Evolutionary conservation across 495 filamentous ascomycete genomes (phyloP).

Genomic region (Trichocladium antarcticum): DNA sequence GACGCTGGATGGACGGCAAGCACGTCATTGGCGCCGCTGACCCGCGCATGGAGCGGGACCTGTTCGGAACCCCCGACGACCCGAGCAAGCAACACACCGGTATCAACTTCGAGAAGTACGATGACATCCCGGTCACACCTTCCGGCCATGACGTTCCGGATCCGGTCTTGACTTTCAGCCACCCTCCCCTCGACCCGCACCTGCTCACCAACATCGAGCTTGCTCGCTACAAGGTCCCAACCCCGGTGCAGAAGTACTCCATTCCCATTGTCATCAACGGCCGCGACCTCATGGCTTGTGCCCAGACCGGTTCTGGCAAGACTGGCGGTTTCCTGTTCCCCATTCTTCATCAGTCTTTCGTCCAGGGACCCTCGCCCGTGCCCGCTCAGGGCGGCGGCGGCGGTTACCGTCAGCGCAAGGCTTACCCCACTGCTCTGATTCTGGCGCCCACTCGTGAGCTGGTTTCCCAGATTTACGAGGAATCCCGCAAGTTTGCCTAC

Average conservation of each 20-base stretch:
- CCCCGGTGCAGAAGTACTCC: slow-evolving; percentile 95
- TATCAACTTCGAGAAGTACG: slow-evolving; percentile 99
- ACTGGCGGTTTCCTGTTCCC: slow-evolving; percentile 99
- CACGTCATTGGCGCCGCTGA: slow-evolving; percentile 84
- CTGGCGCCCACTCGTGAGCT: slow-evolving; percentile 94
- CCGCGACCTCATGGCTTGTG: slow-evolving; percentile 97
- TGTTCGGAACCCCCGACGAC: slow-evolving; percentile 89
- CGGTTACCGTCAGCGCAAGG: slow-evolving; percentile 82
- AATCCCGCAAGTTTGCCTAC: slow-evolving; percentile 95
- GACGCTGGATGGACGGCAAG: slow-evolving; percentile 93
- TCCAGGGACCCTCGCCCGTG: slow-evolving; percentile 64
- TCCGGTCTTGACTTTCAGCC: slow-evolving; percentile 77
- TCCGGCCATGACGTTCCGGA: slow-evolving; percentile 92
- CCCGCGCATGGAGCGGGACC: slow-evolving; percentile 80
- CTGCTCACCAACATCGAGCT: slow-evolving; percentile 83
- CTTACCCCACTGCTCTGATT: slow-evolving; percentile 89
- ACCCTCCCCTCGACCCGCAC: slow-evolving; percentile 89
- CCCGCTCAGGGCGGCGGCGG: slow-evolving; percentile 52
- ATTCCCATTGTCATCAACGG: slow-evolving; percentile 95
- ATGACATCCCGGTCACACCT: slow-evolving; percentile 96
- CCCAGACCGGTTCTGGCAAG: slow-evolving; percentile 98
- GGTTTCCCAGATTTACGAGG: slow-evolving; percentile 96
- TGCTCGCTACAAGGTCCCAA: slow-evolving; percentile 86
- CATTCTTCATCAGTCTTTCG: slow-evolving; percentile 90
- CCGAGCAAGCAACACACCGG: slow-evolving; percentile 89